Evolutionary conservation across 768 basidiomycete species (phyloP), one percentile per base, ranked within the genome.

Genomic region (Kwoniella bestiolae): DNA sequence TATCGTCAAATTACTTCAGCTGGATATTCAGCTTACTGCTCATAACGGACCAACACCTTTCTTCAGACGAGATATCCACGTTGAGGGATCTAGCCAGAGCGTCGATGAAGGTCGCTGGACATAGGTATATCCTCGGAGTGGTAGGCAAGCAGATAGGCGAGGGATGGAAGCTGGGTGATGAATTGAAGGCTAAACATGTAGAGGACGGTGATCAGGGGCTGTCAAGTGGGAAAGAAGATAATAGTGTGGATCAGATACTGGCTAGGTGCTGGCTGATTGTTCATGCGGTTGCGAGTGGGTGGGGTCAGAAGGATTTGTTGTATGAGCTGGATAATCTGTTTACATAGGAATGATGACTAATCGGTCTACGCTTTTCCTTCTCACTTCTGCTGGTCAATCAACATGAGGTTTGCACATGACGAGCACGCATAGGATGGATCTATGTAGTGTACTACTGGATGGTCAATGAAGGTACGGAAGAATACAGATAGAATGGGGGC

Each of bases 11-110:
- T 16, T 68, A 75, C 46, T 58, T 72, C n/a, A 65, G 67, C 8
- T 80, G 79, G 79, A 64, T 75, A 31, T 80, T 78, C 63, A 63
- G 76, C 12, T 67, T 75, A 14, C 51, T 80, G 3, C 52, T 73
- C 5, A 58, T 74, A 44, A 68, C 77, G 11, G 74, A 76, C 12
- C 25, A 57, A 1, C 47, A 77, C n/a, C 68, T 80, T 4, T 35
- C 60, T 4, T 69, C 66, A 3, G 69, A 65, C 28, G 65, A 79
- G 11, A 68, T 78, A n/a, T 67, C 65, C 0, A 65, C 63, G 5
- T 50, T 80, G 14, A 63, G 79, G 16, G 72, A 75, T 11, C 49
- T 80, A 9, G 74, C 76, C 5, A 63, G 74, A 49, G 66, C 61
- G 2, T 53, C 66, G n/a, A 72, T 75, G 45, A 60, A 62, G 29